Base-by-base conservation (phyloP, 2,329 filamentous ascomycete species). In the Elsinoe ampelina region DNA sequence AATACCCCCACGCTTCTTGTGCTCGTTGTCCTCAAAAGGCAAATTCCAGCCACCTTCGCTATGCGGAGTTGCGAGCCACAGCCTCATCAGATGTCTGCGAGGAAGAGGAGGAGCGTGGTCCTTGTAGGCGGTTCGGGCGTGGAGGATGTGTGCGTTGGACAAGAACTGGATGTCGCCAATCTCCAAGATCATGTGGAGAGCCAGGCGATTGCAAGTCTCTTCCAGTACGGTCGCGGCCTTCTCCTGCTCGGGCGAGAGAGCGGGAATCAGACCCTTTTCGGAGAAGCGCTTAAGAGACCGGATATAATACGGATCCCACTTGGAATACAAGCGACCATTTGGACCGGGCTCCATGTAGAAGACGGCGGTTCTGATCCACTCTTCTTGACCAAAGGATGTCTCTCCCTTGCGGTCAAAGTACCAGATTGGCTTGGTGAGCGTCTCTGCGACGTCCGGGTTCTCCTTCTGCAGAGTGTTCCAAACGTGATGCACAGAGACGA, bases 351-450 rank as follows among this genome's bases (percentile, higher is more conserved):
- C 89, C 3, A 90, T 74, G 69, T 90, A 95, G 63, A 93, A 81
- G 15, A 95, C 81, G 11, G 81, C 78, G 32, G 85, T 82, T 42
- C 79, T 77, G 64, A 89, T 87, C 72, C 83, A 95, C 58, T 84
- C 83, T 56, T 91, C 81, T 70, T 95, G 79, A 11, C 87, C 89
- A 12, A 77, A 73, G 19, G 83, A 87, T 1, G 81, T 82, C 75
- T 95, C 89, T 10, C 89, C 89, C 75, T 95, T 95, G 56, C 89
- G 85, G 71, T 95, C 89, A 69, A 95, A 92, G 74, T 95, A 93
- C 89, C 89, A 95, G 61, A 89, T 82, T 0, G 89, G 89, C 68
- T 84, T 73, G 1, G 86, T 85, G 55, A 95, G 75, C 5, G 84
- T 78, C 68, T 87, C 82, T 0, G 88, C 85, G 1, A 95, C 85